Evolutionary conservation across 2,329 filamentous ascomycete species (phyloP).

Genomic region (Hypoxylon sp.): DNA sequence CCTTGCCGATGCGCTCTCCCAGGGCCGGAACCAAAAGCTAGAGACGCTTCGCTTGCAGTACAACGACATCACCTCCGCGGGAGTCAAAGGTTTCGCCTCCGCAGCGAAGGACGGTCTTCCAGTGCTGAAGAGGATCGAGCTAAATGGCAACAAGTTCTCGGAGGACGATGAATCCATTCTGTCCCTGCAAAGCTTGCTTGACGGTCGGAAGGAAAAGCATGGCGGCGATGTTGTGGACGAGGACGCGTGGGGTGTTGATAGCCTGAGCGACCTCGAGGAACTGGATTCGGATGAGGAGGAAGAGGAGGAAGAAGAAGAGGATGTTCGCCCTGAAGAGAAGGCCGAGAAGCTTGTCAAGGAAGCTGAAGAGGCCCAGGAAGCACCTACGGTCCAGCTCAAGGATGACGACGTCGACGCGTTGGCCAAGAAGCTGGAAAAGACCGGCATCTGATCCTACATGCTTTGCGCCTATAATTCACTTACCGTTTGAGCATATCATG

Average conservation of each 20-base stretch:
- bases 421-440: constrained; percentile 78
- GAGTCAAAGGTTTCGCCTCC: constrained; percentile 73
- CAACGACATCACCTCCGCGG: constrained; percentile 87
- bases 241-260: constrained; percentile 85
- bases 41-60: constrained; percentile 86
- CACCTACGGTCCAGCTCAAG: constrained; percentile 74
- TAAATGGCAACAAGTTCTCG: constrained; percentile 94
- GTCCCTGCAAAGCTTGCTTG: constrained; percentile 73
- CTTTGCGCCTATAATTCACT: not conserved
- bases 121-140: constrained; percentile 81
- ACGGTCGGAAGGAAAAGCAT: constrained; percentile 77
- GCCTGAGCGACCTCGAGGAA: constrained; percentile 84
- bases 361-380: constrained; percentile 74
- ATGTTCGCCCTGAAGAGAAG: constrained; percentile 65
- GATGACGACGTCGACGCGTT: constrained; percentile 84
- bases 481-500: not conserved
- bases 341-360: constrained; percentile 74
- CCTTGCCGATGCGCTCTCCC: constrained; percentile 74
- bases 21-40: constrained; percentile 80
- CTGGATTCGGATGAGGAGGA: constrained; percentile 74
- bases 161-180: constrained; percentile 82
- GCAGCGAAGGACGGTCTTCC: constrained; percentile 76
- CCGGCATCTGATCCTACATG: constrained; percentile 55
- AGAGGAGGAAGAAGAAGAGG: constrained; percentile 72
- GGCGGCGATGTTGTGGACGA: constrained; percentile 74